phyloP scores from a whole-genome alignment of 768 basidiomycete species.

The Kwoniella europaea region DNA sequence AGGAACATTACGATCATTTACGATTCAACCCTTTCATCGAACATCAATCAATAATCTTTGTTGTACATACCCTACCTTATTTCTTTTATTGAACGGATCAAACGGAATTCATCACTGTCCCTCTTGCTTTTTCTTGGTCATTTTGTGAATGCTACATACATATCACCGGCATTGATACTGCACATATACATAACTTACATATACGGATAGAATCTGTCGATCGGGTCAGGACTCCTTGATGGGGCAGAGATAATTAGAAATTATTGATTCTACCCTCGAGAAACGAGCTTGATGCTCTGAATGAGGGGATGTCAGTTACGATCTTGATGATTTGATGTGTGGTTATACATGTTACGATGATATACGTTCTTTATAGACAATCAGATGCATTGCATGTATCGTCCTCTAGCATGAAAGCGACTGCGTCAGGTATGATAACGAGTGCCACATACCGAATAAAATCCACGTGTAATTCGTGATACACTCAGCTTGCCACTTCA shows the following conservation, averaged over 20 bases:
- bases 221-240: neutral
- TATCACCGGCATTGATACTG: neutral
- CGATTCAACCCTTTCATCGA: neutral
- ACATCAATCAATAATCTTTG: neutral
- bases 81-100: neutral
- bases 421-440: neutral
- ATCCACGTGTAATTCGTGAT: neutral
- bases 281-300: neutral
- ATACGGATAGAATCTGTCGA: neutral
- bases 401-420: neutral
- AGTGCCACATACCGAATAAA: neutral
- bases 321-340: neutral
- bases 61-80: neutral
- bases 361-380: neutral
- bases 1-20: neutral
- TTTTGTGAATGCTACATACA: neutral
- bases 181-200: neutral
- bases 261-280: neutral
- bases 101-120: neutral
- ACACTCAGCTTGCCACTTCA: neutral
- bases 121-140: neutral
- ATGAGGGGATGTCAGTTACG: neutral
- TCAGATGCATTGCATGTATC: neutral
- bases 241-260: neutral
- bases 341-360: neutral